These are phyloP conservation scores for Hura crepitans DNA, from an alignment of 441 rosid species.

Conservation along the genomic window DNA sequence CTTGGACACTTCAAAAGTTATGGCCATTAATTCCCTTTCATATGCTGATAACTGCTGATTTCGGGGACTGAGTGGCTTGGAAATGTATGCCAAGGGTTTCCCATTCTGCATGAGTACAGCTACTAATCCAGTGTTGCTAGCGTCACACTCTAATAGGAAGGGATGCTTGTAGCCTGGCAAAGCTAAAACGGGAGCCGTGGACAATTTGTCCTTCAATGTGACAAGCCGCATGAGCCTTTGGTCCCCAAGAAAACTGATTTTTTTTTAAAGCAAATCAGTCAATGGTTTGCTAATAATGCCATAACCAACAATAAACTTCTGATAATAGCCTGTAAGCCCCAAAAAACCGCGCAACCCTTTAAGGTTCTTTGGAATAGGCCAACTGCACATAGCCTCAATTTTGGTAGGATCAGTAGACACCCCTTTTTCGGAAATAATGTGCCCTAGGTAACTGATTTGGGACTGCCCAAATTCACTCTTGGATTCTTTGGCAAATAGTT, in stretches of 20 bases:
- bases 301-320: too few species aligned
- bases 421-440: neutral
- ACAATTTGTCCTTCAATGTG: neutral
- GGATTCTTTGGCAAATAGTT: neutral
- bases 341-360: neutral
- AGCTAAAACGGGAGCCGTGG: neutral
- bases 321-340: neutral
- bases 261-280: neutral
- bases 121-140: neutral
- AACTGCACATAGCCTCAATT: neutral
- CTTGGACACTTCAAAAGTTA: neutral
- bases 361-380: neutral
- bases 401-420: neutral
- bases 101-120: neutral
- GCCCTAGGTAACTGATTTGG: conserved; percentile 10
- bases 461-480: neutral
- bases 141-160: neutral
- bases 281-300: neutral
- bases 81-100: neutral
- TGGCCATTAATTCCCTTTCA: conserved; percentile 1
- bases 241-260: neutral
- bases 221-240: neutral
- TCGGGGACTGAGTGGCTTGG: neutral
- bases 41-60: neutral
- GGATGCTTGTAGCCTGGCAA: neutral